Evolutionary conservation across 2,329 filamentous ascomycete genomes (phyloP), one percentile per base, ranked within the genome.

Genomic region (Pseudocercospora musae): DNA sequence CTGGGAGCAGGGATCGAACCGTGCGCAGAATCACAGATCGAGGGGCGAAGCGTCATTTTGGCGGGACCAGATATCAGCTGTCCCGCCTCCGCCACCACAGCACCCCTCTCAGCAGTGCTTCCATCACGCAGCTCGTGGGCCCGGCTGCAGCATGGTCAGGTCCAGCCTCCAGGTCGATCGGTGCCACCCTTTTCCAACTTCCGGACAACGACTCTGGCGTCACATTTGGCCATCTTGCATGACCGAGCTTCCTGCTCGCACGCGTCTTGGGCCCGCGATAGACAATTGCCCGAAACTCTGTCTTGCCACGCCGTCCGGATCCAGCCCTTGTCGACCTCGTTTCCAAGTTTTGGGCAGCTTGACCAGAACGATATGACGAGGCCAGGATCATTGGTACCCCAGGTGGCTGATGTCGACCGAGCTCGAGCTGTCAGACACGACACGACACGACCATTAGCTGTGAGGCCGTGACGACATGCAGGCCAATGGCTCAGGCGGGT

Each of bases 391-490:
- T 18, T 54, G 21, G 52, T 54, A 33, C 52, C 52, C 52, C 50
- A 21, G 27, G 50, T 54, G 50, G 50, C 50, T 54, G 50, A 31
- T 37, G n/a, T 20, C 25, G 50, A 18, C 23, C 37, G 44, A 37
- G 27, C 50, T 54, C 48, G 20, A n/a, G 50, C 50, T 54, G 50
- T 3, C 10, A 25, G n/a, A n/a, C n/a, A n/a, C n/a, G n/a, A n/a
- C n/a, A n/a, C n/a, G 23, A 33, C 27, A 54, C 50, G 27, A 33
- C 50, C 27, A 54, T 11, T n/a, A 13, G 29, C 52, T 54, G 23
- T 15, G 23, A 25, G 23, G 52, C 52, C 52, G 52, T 54, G 52
- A 54, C 52, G 52, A 54, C 52, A 40, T 54, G 52, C 52, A 40
- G 52, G 15, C 52, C 52, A 31, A 54, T 33, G 49, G 49, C 49